Percentiles rank a stretch among this genome's conserved stretches.
These are phyloP conservation scores for Pseudocercospora fijiensis DNA, from an alignment of 2,329 filamentous ascomycete species.

Conservation along the genomic window DNA sequence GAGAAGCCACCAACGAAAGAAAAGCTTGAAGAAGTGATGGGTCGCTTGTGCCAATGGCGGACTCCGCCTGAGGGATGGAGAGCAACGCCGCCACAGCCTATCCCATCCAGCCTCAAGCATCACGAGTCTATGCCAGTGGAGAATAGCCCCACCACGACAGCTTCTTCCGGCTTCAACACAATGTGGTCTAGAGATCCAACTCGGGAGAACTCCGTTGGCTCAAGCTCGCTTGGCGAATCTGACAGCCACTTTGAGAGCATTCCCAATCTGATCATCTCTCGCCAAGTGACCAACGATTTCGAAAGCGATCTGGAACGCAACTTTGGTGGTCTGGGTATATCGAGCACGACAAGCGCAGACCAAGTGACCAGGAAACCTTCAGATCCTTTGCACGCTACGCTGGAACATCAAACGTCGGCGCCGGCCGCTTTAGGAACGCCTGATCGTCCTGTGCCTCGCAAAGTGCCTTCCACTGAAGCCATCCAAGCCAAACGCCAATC, in stretches of 20 bases:
- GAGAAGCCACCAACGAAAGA: conserved; percentile 94
- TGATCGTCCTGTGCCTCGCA: conserved; percentile 47
- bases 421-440: conserved; percentile 48
- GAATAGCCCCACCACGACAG: conserved; percentile 80
- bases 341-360: conserved; percentile 25
- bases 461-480: conserved; percentile 69
- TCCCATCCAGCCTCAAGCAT: conserved; percentile 62
- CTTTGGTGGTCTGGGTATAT: conserved; percentile 70
- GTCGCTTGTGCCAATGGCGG: conserved; percentile 90
- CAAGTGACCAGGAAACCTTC: conserved; percentile 24
- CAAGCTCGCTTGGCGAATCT: conserved; percentile 81
- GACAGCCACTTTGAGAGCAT: conserved; percentile 79
- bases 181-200: conserved; percentile 22
- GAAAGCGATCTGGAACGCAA: conserved; percentile 53
- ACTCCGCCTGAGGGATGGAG: conserved; percentile 65
- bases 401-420: conserved; percentile 66
- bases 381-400: conserved; percentile 47
- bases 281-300: conserved; percentile 68
- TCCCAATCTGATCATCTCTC: conserved; percentile 66
- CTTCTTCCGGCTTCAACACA: conserved; percentile 67
- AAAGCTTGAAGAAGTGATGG: conserved; percentile 85
- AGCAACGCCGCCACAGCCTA: conserved; percentile 43
- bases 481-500: conserved; percentile 72
- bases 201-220: conserved; percentile 84
- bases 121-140: conserved; percentile 64